A percentile compares a stretch with the other conserved stretches of the same genome.
phyloP scores from a whole-genome alignment of 23 red algal genomes.

The Agarophyton chilense region DNA sequence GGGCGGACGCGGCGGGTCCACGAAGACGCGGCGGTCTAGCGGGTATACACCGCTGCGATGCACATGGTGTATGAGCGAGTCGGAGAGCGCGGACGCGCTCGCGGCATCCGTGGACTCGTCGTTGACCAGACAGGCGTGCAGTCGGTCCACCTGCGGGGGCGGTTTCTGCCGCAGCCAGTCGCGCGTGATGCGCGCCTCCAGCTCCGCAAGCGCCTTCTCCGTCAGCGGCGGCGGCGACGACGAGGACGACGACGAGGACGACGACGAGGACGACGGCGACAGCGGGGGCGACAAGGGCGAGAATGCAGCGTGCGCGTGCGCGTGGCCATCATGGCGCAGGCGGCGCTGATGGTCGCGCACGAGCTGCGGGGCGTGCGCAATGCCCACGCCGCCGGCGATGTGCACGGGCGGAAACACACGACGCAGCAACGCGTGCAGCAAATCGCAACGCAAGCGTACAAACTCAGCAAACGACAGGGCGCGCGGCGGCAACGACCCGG shows the following conservation, averaged over 20 bases:
- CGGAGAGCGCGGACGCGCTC: neutral
- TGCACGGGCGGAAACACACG: slow-evolving; percentile 21
- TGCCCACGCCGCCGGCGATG: neutral
- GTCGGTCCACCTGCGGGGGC: neutral
- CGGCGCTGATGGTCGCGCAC: neutral
- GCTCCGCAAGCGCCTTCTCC: neutral
- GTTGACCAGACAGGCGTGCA: neutral
- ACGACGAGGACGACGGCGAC: neutral
- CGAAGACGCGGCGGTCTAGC: slow-evolving; percentile 26
- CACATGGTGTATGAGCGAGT: neutral
- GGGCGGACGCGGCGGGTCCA: neutral
- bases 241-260: neutral
- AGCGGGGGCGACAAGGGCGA: neutral
- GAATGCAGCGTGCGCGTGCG: neutral
- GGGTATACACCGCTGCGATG: neutral
- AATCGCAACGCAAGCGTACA: slow-evolving; percentile 28
- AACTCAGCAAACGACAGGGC: slow-evolving; percentile 42
- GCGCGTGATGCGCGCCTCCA: neutral
- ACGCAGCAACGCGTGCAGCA: neutral
- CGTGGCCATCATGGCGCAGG: neutral
- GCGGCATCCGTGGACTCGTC: slow-evolving; percentile 10
- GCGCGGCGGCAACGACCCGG: slow-evolving; percentile 22
- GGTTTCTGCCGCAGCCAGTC: neutral
- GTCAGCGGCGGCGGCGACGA: neutral
- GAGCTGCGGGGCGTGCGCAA: neutral